Percentiles rank a stretch among this genome's conserved stretches.
These are phyloP conservation scores for Diutina mesorugosa DNA, from an alignment of 1,139 yeast species.

Conservation along the genomic window DNA sequence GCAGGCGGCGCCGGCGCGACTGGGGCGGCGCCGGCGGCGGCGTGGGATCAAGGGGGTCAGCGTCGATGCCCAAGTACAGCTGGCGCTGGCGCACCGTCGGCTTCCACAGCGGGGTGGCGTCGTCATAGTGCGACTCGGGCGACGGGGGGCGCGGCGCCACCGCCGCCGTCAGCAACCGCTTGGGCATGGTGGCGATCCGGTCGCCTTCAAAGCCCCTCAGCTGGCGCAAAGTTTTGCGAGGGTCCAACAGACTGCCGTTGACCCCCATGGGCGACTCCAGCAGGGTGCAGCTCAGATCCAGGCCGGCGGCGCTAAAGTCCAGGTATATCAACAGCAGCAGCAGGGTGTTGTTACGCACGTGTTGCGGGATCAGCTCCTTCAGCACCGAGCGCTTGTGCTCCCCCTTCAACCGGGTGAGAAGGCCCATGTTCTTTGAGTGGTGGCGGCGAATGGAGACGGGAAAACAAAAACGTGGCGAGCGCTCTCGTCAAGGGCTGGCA, in stretches of 20 bases:
- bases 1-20: neutral
- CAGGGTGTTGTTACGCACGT: conserved; percentile 2
- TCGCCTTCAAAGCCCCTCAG: neutral
- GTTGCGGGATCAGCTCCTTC: neutral
- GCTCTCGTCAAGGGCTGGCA: neutral
- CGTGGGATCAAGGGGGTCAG: neutral
- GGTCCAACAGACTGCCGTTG: neutral
- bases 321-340: conserved; percentile 1
- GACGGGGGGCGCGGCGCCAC: neutral
- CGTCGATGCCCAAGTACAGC: neutral
- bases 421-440: neutral
- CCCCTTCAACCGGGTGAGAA: conserved; percentile 2
- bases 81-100: neutral
- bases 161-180: neutral
- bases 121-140: neutral
- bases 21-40: neutral
- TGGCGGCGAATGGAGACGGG: neutral
- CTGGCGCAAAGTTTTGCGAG: neutral
- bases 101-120: neutral
- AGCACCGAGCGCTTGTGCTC: conserved; percentile 1
- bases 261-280: neutral
- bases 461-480: neutral
- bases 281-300: conserved; percentile 1
- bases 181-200: neutral
- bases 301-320: conserved; percentile 1